Base-by-base conservation (phyloP, 192 early-diverging fungal species). In the Linderina pennispora region DNA sequence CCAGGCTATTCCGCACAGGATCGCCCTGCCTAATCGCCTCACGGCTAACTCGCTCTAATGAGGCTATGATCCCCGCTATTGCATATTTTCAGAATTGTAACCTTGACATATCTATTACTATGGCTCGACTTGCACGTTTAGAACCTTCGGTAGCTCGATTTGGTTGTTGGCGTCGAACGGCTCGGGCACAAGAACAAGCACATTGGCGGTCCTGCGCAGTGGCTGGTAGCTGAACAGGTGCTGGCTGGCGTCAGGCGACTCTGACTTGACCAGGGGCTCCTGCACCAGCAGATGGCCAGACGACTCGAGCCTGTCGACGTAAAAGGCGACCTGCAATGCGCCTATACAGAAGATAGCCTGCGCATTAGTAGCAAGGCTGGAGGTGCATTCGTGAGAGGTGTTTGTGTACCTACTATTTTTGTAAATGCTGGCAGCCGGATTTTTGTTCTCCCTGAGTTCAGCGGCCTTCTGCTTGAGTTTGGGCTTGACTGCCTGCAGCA, bases 161-260 rank as follows among this genome's bases (percentile, higher is more conserved):
- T 36, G 18, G 45, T 60, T 72, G 56, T 72, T 72, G 9, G 56
- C 56, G 19, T 72, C 61, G 31, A 60, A 72, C 11, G 68, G 68
- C 45, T 64, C 68, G 5, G 61, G 56, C 25, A 72, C 61, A 5
- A 72, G 25, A 5, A 72, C 36, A 31, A 72, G 39, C n/a, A 52
- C 56, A 16, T 28, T 31, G 15, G 17, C 42, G 17, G 56, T 34
- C 9, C 47, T 14, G 8, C 53, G 48, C 11, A 64, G 43, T 21
- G 45, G 48, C 2, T 36, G 48, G 45, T 72, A 72, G 2, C 44
- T 33, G n/a, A 72, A 72, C 23, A 64, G 48, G 18, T 40, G 40
- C 3, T 8, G 19, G 33, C n/a, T 28, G 0, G 14, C 26, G 5
- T 1, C 32, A 8, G 28, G 15, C 31, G 21, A 11, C 6, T 32